phyloP scores from a whole-genome alignment of 75 land plant species.

The Sequoiadendron giganteum region DNA sequence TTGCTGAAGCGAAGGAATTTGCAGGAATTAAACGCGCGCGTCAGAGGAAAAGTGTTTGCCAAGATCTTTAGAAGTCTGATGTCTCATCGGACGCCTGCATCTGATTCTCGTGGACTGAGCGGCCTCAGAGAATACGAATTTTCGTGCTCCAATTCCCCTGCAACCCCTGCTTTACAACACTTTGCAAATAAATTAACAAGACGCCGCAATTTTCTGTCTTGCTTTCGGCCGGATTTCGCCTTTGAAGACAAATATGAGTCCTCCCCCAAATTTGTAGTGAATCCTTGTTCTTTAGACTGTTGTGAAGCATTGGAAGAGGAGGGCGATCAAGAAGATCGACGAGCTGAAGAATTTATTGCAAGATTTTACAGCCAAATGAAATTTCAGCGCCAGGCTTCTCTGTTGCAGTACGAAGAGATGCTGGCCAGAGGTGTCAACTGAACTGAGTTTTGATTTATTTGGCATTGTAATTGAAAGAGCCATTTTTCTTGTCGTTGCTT shows the following conservation, averaged over 20 bases:
- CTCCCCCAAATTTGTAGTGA: neutral
- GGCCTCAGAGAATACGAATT: conserved; percentile 38
- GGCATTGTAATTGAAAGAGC: too few species aligned
- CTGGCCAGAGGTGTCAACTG: conserved; percentile 18
- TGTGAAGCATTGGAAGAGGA: neutral
- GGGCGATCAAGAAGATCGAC: conserved; percentile 12
- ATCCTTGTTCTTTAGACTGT: neutral
- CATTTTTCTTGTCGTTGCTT: too few species aligned
- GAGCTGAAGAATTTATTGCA: conserved; percentile 40
- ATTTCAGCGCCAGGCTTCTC: conserved; percentile 18
- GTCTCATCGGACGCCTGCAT: neutral
- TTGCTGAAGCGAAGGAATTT: conserved; percentile 27
- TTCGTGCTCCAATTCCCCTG: conserved; percentile 43
- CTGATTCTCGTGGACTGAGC: neutral
- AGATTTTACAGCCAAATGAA: conserved; percentile 30
- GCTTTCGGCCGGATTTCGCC: neutral
- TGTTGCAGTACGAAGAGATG: conserved; percentile 25
- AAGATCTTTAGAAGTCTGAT: conserved; percentile 14
- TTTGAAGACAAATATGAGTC: conserved; percentile 8
- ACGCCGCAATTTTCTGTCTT: conserved; percentile 16
- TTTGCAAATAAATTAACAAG: conserved; percentile 6
- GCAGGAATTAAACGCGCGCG: conserved; percentile 24
- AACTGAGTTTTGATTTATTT: neutral
- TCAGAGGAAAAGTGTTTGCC: conserved; percentile 32
- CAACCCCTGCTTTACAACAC: neutral